Conservation (phyloP, 306 rosid genomes). For the Trifolium repens region DNA sequence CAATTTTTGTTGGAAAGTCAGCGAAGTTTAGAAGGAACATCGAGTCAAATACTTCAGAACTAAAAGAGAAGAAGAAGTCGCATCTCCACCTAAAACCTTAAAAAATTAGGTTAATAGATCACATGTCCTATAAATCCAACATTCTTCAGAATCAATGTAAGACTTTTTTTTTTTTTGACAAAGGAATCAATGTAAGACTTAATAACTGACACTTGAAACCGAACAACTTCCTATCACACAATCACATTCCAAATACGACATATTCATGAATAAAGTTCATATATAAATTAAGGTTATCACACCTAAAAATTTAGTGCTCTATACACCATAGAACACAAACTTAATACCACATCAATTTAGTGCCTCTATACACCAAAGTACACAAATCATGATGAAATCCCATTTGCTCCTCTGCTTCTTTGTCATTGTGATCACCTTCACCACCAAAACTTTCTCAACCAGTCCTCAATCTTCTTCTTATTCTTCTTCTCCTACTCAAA, state of each 20-base stretch:
- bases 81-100: too few relatives aligned
- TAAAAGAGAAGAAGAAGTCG: too few relatives aligned
- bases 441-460: slow-evolving; percentile 15
- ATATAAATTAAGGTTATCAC: slow-evolving; percentile 34
- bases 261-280: not conserved
- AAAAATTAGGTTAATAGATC: too few relatives aligned
- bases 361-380: slow-evolving; percentile 28
- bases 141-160: too few relatives aligned
- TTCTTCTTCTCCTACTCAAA: not conserved
- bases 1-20: not conserved
- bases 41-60: too few relatives aligned
- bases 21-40: too few relatives aligned
- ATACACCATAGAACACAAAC: slow-evolving; percentile 4
- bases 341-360: not conserved
- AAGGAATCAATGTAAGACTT: too few relatives aligned
- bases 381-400: slow-evolving; percentile 56
- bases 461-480: slow-evolving; percentile 28
- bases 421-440: slow-evolving; percentile 33
- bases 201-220: too few relatives aligned
- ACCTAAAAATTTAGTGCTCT: slow-evolving; percentile 37
- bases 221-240: not conserved
- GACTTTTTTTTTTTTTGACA: too few relatives aligned
- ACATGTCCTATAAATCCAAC: too few relatives aligned
- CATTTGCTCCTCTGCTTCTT: slow-evolving; percentile 36
- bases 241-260: not conserved